Evolutionary conservation across 2,329 filamentous ascomycete genomes (phyloP), one percentile per base, ranked within the genome.

Genomic region (Dactylonectria macrodidyma): DNA sequence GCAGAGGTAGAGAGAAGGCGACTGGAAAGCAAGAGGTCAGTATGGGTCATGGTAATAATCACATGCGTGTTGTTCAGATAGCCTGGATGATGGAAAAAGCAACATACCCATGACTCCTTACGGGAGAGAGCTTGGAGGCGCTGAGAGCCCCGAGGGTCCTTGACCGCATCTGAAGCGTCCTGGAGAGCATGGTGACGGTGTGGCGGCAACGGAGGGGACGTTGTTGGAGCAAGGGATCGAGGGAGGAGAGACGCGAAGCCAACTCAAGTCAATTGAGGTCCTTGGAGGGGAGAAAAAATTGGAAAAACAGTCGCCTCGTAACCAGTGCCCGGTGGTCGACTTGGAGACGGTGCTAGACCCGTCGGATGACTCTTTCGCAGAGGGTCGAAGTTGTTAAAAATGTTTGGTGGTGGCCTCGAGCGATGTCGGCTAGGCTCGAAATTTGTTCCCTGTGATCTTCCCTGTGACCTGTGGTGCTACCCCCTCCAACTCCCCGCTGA

Each of bases 1-100:
- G 85, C 78, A 34, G 86, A 75, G 19, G 88, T 88, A 51, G 84
- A 88, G 60, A 90, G 80, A 68, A 84, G 79, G 61, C 88, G 87
- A 65, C 86, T 88, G 48, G 16, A 52, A 12, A 5, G 54, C n/a
- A 10, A 16, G 1, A 2, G 1, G 22, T 75, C 33, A 75, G 71
- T 24, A 46, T 33, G 41, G 47, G 33, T 12, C 16, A 41, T 12
- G 14, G 14, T 16, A 51, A 30, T 19, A 5, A n/a, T 44, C 14
- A 26, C 11, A 33, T 51, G 16, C 14, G 46, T 58, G 50, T 1
- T 5, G 38, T 19, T 24, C 9, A n/a, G 8, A 46, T 30, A 19
- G 36, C 24, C 26, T 6, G 9, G n/a, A 54, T 59, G 22, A 50
- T 55, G 26, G 41, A 59, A 41, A 26, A 10, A 50, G 33, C 34